Base-by-base conservation (phyloP, 2,329 filamentous ascomycete genomes). In the Venturia aucupariae region DNA sequence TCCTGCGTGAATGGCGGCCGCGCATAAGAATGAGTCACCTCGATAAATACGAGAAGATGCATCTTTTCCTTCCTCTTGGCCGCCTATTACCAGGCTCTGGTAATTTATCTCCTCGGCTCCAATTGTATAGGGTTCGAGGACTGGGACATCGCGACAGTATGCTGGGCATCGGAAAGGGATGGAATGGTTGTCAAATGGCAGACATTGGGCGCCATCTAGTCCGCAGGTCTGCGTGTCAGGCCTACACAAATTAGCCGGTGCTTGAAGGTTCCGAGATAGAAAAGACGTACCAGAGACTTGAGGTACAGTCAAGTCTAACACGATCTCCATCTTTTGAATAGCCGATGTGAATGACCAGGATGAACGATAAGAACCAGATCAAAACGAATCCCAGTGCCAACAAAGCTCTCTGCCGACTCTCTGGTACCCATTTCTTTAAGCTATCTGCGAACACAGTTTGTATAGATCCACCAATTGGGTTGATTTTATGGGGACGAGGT, bases 1-100 rank as follows among this genome's bases (percentile, higher is more conserved):
- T 1, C 74, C 73, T 27, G 72, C 72, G 62, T 76, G 74, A 22
- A 76, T 72, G 3, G 74, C 74, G 10, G 74, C 69, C 11, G 70
- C 70, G 64, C 74, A 76, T 24, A 76, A 71, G 64, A 75, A 76
- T 0, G 74, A 75, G 65, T 76, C 74, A 17, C 72, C 74, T 10
- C 74, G 71, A 46, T 76, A 76, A 17, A 71, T 65, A 3, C 60
- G 59, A 17, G 69, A 65, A 27, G 68, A 60, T 22, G 61, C 67
- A 42, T 67, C 67, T 2, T 67, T 59, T 19, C 44, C 60, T 6
- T 54, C 24, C n/a, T 67, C 39, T 2, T 78, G 75, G 1, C 88
- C 88, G n/a, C 88, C 88, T 32, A 91, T 79, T 2, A 91, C 82
- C n/a, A 90, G 73, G 0, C 85, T 78, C 30, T 75, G 77, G 71